Base-by-base conservation (phyloP, 2,329 filamentous ascomycete species). In the Aspergillus fumigatus region DNA sequence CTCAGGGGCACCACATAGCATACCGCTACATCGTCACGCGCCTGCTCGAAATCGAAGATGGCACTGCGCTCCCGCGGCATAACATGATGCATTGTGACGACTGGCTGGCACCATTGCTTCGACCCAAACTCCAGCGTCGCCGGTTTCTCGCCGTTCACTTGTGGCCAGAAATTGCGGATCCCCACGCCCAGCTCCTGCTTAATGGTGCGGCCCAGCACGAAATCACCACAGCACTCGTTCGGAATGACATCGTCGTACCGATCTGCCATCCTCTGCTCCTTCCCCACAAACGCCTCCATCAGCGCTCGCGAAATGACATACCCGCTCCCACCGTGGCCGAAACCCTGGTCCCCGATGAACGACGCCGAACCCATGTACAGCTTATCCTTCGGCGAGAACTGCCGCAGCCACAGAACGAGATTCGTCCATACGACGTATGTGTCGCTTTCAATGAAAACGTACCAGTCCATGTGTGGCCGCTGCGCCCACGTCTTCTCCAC, bases 61-160 rank as follows among this genome's bases (percentile, higher is more conserved):
- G 62, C 55, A 32, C 58, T 80, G 48, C 83, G 75, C 63, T 84
- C 81, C 61, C 81, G 76, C 8, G 80, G 73, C 49, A 77, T 76
- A 67, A 84, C 77, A 62, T 83, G 80, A 62, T 84, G 80, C 79
- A 84, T 82, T 3, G 81, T 82, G 43, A 84, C 65, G n/a, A 82
- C 74, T 4, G 82, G 81, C 63, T 83, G 79, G 59, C 82, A 84
- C 81, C 82, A 84, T 58, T 82, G 79, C 9, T 68, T 73, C 3
- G 54, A 49, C 1, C 55, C 58, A 48, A 72, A 83, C 4, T 79
- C 78, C 32, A 84, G 65, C 9, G 79, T 81, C 40, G 72, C 77
- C 3, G 80, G 80, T 64, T 82, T 82, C 62, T 84, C 80, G 57
- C 80, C 80, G 60, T 84, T 82, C 63, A 84, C 75, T 48, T 80